Evolutionary conservation across 257 asterid genomes (phyloP).

Genomic region (Solanum gandarillasii): DNA sequence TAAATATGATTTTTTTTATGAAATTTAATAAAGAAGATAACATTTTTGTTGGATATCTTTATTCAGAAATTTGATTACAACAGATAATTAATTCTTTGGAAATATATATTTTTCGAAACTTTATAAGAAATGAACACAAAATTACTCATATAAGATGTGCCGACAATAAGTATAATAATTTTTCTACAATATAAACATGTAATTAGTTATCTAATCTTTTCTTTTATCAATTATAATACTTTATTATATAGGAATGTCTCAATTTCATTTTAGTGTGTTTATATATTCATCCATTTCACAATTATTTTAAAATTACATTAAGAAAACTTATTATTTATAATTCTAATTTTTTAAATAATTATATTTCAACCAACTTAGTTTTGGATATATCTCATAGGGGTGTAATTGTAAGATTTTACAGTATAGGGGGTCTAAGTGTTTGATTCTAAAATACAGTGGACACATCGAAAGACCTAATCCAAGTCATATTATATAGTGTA

Average conservation of each 20-base stretch:
- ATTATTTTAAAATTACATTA: neutral
- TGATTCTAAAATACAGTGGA: neutral
- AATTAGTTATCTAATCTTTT: neutral
- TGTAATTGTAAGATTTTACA: neutral
- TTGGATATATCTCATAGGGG: neutral
- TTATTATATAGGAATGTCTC: neutral
- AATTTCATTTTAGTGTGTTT: neutral
- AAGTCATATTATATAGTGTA: neutral
- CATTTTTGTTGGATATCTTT: neutral
- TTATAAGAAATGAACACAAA: neutral
- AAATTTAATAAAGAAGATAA: neutral
- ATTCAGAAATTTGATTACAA: neutral
- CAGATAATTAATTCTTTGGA: neutral
- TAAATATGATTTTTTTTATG: neutral
- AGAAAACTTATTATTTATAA: too few species aligned
- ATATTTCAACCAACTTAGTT: neutral
- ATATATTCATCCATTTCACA: neutral
- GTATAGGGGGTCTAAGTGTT: neutral
- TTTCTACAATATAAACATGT: neutral
- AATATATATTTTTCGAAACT: neutral
- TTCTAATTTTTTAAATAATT: neutral
- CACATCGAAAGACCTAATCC: neutral
- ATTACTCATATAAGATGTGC: neutral
- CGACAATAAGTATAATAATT: neutral
- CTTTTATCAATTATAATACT: neutral